A percentile compares a stretch with the other conserved stretches of the same genome.
Evolutionary conservation across 1,284 basidiomycete species (phyloP).

Genomic region (Ustilago hordei): DNA sequence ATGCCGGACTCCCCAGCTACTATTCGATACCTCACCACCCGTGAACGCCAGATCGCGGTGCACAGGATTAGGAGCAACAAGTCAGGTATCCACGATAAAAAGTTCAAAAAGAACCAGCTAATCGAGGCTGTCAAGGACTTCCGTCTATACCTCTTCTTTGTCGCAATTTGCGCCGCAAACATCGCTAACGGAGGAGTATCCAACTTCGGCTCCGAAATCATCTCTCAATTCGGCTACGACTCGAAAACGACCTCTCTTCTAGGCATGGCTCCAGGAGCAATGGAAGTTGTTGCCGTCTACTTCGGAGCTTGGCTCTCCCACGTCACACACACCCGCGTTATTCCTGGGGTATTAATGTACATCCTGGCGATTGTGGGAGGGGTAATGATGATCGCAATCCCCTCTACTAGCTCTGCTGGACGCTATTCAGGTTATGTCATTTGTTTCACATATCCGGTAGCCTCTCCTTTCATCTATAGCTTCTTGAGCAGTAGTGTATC

Average conservation of each 20-base stretch:
- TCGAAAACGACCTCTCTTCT: constrained; percentile 61
- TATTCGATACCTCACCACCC: constrained; percentile 70
- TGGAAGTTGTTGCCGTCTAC: constrained; percentile 58
- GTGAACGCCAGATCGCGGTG: constrained; percentile 74
- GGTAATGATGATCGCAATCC: constrained; percentile 53
- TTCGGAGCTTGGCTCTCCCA: constrained; percentile 54
- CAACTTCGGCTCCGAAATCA: constrained; percentile 66
- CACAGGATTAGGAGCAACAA: constrained; percentile 75
- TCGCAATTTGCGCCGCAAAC: constrained; percentile 48
- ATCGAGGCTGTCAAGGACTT: constrained; percentile 73
- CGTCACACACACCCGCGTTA: constrained; percentile 43
- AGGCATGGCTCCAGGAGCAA: constrained; percentile 61
- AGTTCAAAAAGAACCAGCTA: constrained; percentile 74
- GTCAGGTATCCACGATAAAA: constrained; percentile 74
- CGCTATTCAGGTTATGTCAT: constrained; percentile 40
- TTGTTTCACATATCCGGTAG: constrained; percentile 30
- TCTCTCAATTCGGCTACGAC: constrained; percentile 62
- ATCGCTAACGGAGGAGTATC: constrained; percentile 56
- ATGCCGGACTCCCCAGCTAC: constrained; percentile 57
- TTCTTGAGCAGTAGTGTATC: constrained; percentile 50
- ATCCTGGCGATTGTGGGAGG: constrained; percentile 58
- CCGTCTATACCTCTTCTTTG: constrained; percentile 67
- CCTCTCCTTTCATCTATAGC: constrained; percentile 48
- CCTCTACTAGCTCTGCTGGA: constrained; percentile 23
- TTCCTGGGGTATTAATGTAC: constrained; percentile 59